Evolutionary conservation across 1,284 basidiomycete genomes (phyloP), one percentile per base, ranked within the genome.

Genomic region (Singerocomus inundabilis): DNA sequence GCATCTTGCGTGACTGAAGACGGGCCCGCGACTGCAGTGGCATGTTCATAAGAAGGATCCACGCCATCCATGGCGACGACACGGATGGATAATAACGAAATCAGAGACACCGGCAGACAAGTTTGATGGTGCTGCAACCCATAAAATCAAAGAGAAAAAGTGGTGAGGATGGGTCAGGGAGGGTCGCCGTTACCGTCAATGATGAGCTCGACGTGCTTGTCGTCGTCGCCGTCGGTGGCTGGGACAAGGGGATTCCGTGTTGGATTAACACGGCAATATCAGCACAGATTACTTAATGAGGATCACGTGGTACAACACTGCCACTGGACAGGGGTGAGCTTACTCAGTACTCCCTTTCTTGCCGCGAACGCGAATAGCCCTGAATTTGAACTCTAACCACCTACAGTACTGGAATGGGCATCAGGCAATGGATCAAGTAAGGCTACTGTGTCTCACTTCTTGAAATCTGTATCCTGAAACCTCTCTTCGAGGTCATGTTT

Each of bases 241-340:
- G 65, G 67, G 67, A 69, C 62, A 65, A 66, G 64, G 67, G 66
- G 65, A 67, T 44, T 48, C 55, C 44, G 53, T 61, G 67, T 61
- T 66, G 64, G 63, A 62, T 64, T 62, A 48, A 49, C 58, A 59
- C 58, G 65, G 50, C 49, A 55, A 46, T 53, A 55, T 63, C 62
- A 51, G 66, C 13, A 39, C 37, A 53, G 36, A 68, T 66, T 68
- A 68, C 63, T 54, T 68, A 66, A 69, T 47, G 3, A 16, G 0
- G 6, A n/a, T 66, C 63, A 61, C 63, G 63, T 66, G 59, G 4
- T 15, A 3, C 0, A 10, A 6, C 43, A 62, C 59, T 16, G 53
- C 55, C 55, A 54, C 45, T 6, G 1, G 24, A 47, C 34, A 46
- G 46, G 42, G 46, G 31, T 8, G n/a, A n/a, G n/a, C n/a, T n/a